A percentile compares a stretch with the other conserved stretches of the same genome.
phyloP scores from a whole-genome alignment of 2,329 filamentous ascomycete genomes.

The Thielaviopsis euricoi region DNA sequence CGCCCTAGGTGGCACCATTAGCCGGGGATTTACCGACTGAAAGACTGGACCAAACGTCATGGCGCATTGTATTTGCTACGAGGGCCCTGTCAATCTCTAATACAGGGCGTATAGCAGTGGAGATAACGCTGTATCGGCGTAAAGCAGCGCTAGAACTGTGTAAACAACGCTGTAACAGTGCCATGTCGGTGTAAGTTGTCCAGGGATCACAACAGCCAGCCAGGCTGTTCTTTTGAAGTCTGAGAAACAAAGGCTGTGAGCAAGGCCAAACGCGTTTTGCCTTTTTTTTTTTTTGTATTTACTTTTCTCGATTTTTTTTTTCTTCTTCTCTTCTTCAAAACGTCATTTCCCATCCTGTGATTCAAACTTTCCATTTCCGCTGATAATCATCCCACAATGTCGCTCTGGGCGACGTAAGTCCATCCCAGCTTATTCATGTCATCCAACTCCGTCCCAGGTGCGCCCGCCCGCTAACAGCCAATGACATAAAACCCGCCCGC shows the following conservation, averaged over 20 bases:
- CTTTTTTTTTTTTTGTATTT: not conserved
- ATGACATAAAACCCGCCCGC: not conserved
- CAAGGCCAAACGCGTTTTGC: no score
- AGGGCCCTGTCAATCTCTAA: not conserved
- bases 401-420: constrained; percentile 10
- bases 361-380: not conserved
- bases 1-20: not conserved
- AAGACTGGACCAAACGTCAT: not conserved
- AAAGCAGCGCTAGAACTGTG: no score
- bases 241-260: no score
- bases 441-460: not conserved
- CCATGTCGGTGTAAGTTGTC: not conserved
- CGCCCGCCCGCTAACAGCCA: not conserved
- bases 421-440: no score
- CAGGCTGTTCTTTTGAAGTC: not conserved
- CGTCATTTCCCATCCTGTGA: not conserved
- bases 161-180: no score
- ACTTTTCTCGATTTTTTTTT: no score
- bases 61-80: no score
- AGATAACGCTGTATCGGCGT: not conserved
- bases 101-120: not conserved
- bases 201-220: not conserved
- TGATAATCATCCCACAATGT: constrained; percentile 4
- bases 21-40: constrained; percentile 1
- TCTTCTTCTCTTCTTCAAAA: not conserved